phyloP scores from a whole-genome alignment of 305 asterid genomes.

The Fraxinus ornus region DNA sequence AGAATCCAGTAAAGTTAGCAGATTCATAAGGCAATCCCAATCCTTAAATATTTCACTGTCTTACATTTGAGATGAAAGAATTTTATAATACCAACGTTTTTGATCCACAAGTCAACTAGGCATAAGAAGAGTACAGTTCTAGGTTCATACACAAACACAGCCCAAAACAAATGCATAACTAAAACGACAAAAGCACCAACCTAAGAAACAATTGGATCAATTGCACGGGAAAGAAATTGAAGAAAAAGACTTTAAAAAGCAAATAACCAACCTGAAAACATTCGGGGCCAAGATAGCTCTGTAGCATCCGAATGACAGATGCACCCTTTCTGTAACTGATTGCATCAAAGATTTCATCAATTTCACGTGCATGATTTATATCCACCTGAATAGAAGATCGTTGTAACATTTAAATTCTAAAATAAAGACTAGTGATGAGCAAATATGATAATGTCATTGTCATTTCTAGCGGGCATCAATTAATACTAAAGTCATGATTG shows the following conservation, averaged over 20 bases:
- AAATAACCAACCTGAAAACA: conserved; percentile 69
- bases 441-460: not conserved
- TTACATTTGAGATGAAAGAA: not conserved
- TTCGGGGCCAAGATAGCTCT: conserved; percentile 92
- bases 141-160: not conserved
- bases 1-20: not conserved
- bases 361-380: conserved; percentile 83
- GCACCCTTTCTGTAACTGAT: conserved; percentile 98
- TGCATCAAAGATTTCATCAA: conserved; percentile 95
- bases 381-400: conserved; percentile 68
- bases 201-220: not conserved
- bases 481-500: conserved; percentile 4
- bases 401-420: conserved; percentile 19
- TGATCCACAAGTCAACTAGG: not conserved
- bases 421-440: not conserved
- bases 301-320: conserved; percentile 93
- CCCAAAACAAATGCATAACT: conserved; percentile 1
- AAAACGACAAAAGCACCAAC: not conserved
- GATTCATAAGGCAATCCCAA: not conserved
- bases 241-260: not conserved
- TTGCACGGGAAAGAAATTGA: conserved; percentile 7
- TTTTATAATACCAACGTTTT: not conserved
- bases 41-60: not conserved
- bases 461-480: not conserved
- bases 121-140: not conserved